Conservation (phyloP, 345 rosid genomes). For the Cardamine occulta region DNA sequence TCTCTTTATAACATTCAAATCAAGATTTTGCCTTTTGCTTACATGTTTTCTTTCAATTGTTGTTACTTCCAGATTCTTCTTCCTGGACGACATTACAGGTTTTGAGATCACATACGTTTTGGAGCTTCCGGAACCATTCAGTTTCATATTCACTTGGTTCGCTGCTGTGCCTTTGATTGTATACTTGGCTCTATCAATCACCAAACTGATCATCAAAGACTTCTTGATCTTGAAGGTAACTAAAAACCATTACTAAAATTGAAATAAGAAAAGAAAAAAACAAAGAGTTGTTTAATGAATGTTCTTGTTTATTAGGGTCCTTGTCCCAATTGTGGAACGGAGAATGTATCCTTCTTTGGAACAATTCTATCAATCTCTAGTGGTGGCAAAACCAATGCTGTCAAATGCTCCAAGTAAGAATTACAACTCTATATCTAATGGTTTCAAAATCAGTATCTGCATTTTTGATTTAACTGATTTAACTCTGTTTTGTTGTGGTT, state of each 20-base stretch:
- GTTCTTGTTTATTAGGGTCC: conserved; percentile 58
- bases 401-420: conserved; percentile 87
- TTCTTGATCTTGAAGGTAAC: conserved; percentile 80
- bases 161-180: conserved; percentile 88
- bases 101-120: conserved; percentile 85
- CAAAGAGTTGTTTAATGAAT: background rate
- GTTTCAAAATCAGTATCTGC: background rate
- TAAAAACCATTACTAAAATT: background rate
- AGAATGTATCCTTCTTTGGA: conserved; percentile 88
- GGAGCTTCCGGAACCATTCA: conserved; percentile 91
- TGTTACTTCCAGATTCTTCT: conserved; percentile 71
- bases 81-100: conserved; percentile 91
- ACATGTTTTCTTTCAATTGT: conserved; percentile 16
- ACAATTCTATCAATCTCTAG: conserved; percentile 74
- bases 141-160: conserved; percentile 97
- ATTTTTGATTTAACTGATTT: background rate
- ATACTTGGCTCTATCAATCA: conserved; percentile 64
- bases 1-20: conserved; percentile 2
- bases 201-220: conserved; percentile 77
- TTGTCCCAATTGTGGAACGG: conserved; percentile 94
- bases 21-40: background rate
- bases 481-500: conserved; percentile 19
- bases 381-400: conserved; percentile 69
- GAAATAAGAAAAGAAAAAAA: conserved; percentile 6
- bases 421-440: background rate